These are phyloP conservation scores for Dendrothele bispora DNA, from an alignment of 768 basidiomycete genomes.

Conservation along the genomic window DNA sequence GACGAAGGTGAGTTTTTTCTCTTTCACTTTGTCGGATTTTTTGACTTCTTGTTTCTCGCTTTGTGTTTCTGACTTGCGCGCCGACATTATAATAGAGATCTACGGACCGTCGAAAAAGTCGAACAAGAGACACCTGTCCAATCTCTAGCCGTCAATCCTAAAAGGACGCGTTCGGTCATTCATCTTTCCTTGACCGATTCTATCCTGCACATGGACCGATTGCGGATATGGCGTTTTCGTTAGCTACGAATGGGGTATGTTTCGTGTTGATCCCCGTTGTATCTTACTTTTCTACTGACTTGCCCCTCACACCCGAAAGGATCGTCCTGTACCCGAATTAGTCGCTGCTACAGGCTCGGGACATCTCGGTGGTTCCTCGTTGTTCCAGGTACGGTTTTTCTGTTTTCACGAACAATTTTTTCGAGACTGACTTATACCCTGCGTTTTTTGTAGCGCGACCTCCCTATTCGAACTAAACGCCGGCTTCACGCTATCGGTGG, in stretches of 20 bases:
- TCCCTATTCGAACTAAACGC: conserved; percentile 72
- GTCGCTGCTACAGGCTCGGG: conserved; percentile 85
- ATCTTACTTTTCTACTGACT: background rate
- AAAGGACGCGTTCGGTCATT: conserved; percentile 60
- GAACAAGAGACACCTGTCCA: too few relatives aligned
- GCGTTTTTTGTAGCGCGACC: conserved; percentile 58
- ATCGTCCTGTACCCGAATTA: conserved; percentile 75
- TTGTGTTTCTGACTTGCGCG: too few relatives aligned
- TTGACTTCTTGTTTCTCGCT: conserved; percentile 10
- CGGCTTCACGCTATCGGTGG: conserved; percentile 79
- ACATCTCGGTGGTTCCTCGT: conserved; percentile 73
- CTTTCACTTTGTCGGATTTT: conserved; percentile 2
- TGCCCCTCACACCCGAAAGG: conserved; percentile 45
- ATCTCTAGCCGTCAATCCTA: conserved; percentile 19
- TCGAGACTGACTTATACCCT: conserved; percentile 2
- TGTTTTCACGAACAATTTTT: too few relatives aligned
- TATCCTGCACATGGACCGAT: conserved; percentile 77
- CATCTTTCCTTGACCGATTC: conserved; percentile 72
- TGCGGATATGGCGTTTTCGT: conserved; percentile 72
- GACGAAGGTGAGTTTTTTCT: conserved; percentile 47
- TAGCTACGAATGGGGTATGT: conserved; percentile 76
- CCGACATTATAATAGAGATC: too few relatives aligned
- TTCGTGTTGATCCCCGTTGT: conserved; percentile 23
- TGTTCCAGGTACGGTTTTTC: conserved; percentile 67
- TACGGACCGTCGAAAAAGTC: conserved; percentile 11